phyloP scores from a whole-genome alignment of 2,329 filamentous ascomycete genomes.

The Trichoderma semiorbis region DNA sequence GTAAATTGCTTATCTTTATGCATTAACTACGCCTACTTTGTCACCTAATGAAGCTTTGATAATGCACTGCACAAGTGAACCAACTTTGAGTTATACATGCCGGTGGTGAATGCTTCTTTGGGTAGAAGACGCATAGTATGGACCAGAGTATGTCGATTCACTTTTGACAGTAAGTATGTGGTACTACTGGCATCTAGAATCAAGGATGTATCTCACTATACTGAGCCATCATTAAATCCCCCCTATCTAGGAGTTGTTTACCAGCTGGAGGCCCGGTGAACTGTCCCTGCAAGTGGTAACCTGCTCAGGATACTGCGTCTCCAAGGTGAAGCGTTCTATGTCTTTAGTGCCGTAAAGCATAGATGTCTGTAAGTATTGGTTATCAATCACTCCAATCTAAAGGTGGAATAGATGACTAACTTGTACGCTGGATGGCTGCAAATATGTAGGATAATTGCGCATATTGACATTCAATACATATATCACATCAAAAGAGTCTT shows the following conservation, averaged over 20 bases:
- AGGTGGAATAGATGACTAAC: not conserved
- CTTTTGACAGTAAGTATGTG: not conserved
- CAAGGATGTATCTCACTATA: accelerated
- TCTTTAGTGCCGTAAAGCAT: not conserved
- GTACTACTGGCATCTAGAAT: not conserved
- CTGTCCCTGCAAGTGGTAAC: not conserved
- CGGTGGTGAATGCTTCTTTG: not conserved
- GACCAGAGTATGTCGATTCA: not conserved
- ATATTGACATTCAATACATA: not conserved
- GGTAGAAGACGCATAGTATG: not conserved
- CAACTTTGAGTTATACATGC: not conserved
- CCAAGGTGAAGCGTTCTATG: not conserved
- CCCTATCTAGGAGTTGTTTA: too few species aligned
- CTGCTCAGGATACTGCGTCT: not conserved
- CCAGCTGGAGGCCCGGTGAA: not conserved
- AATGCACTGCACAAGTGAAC: not conserved
- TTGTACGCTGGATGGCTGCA: not conserved
- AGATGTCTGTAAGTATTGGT: not conserved
- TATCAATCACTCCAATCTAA: not conserved
- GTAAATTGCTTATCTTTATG: too few species aligned
- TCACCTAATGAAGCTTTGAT: not conserved
- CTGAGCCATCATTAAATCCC: not conserved
- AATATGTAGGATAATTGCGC: not conserved
- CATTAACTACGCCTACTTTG: not conserved
- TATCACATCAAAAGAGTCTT: not conserved